phyloP scores from a whole-genome alignment of 495 filamentous ascomycete species.

The Aspergillus taichungensis region DNA sequence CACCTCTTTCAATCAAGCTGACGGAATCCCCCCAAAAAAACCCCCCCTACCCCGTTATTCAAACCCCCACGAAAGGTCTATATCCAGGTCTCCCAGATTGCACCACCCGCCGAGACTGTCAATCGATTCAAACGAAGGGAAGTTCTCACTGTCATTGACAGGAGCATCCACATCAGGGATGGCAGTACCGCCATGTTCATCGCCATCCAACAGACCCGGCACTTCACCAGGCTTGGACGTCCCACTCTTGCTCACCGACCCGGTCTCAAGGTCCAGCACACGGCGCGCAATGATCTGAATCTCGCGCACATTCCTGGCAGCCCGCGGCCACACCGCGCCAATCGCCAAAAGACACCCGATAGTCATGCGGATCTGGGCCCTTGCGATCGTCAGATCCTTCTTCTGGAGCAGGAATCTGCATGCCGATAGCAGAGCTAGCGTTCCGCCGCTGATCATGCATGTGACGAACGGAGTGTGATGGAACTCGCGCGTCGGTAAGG shows the following conservation, averaged over 20 bases:
- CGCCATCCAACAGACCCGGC: constrained; percentile 1
- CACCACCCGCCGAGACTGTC: constrained; percentile 18
- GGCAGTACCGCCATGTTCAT: constrained; percentile 2
- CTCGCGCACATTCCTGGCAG: constrained; percentile 61
- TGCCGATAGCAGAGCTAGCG: constrained; percentile 20
- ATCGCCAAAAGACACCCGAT: constrained; percentile 25
- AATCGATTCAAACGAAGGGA: constrained; percentile 11
- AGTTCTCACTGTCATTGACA: constrained; percentile 3
- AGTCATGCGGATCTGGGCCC: constrained; percentile 25
- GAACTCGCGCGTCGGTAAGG: constrained; percentile 16
- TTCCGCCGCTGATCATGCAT: constrained; percentile 25
- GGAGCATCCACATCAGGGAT: neutral
- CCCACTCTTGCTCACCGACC: neutral
- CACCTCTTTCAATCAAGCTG: too few relatives aligned
- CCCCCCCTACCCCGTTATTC: too few relatives aligned
- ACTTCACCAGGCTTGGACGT: constrained; percentile 4
- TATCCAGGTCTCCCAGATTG: constrained; percentile 12
- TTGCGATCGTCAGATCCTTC: constrained; percentile 15
- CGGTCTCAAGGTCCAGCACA: constrained; percentile 14
- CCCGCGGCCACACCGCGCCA: constrained; percentile 27
- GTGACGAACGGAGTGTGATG: constrained; percentile 22
- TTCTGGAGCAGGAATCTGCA: constrained; percentile 17
- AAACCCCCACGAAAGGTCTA: constrained; percentile 15
- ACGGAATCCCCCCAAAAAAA: too few relatives aligned
- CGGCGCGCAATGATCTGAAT: constrained; percentile 67